phyloP scores from a whole-genome alignment of 2,329 filamentous ascomycete genomes.

The Penicillium sp. region DNA sequence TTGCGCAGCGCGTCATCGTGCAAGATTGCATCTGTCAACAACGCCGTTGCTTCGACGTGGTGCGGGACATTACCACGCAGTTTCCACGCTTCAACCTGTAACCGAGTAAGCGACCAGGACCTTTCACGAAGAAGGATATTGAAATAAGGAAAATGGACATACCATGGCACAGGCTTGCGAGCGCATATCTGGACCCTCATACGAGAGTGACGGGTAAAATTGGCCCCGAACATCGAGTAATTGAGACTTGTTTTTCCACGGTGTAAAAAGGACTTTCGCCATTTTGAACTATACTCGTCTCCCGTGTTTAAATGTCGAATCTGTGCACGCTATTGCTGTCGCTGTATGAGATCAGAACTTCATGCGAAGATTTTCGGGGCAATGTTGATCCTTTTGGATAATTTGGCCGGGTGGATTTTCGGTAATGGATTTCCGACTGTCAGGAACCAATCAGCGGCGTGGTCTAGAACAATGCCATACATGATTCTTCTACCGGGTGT shows the following conservation, averaged over 20 bases:
- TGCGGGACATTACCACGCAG: conserved; percentile 42
- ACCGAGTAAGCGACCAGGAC: not conserved
- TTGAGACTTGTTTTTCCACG: conserved; percentile 38
- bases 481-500: too few species aligned
- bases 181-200: conserved; percentile 35
- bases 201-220: conserved; percentile 35
- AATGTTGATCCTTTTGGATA: conserved; percentile 17
- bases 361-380: conserved; percentile 15
- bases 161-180: conserved; percentile 38
- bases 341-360: conserved; percentile 1
- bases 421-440: not conserved
- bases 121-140: not conserved
- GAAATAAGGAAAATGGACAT: conserved; percentile 14
- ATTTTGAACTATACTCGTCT: conserved; percentile 24
- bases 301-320: not conserved
- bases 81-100: conserved; percentile 44
- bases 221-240: conserved; percentile 35
- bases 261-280: conserved; percentile 40
- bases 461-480: not conserved
- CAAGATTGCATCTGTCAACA: conserved; percentile 44
- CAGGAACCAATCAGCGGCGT: conserved; percentile 10
- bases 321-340: not conserved
- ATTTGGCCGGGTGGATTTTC: conserved; percentile 17
- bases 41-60: conserved; percentile 43
- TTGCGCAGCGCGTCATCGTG: conserved; percentile 39